Evolutionary conservation across 192 early-diverging fungal species (phyloP), one percentile per base, ranked within the genome.

Genomic region (Spizellomyces punctatus): DNA sequence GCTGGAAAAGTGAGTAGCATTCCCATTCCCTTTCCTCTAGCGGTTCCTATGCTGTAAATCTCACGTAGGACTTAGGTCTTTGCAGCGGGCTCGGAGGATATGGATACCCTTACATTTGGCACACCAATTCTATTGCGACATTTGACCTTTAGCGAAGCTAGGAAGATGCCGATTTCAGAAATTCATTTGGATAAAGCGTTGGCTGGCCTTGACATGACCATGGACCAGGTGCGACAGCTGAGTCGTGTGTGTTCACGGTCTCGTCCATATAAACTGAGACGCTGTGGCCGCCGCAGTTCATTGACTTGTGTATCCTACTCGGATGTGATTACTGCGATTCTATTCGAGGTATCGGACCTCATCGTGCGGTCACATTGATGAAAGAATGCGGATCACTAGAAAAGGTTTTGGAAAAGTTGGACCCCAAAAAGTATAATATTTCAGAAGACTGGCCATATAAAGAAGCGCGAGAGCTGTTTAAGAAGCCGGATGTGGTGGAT

Each of bases 261-360:
- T 36, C 3, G 0, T 36, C 3, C 27, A 3, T 36, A 0, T 2
- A 36, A 3, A 36, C 27, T 36, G 27, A 36, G 27, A 36, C 3
- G 1, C 27, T 36, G 0, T 36, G 27, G 27, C 0, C 50, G 9
- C 84, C 50, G 9, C 84, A 96, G 89, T 96, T 99, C 65, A 93
- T 97, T n/a, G 97, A 99, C 71, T 76, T 99, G 58, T 98, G 96
- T 78, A 97, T 99, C 67, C 73, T 99, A 56, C 82, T 99, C 21
- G 97, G 97, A 61, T 99, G 97, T 80, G 97, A 99, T 76, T 99
- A 99, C 79, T 94, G 92, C 64, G 95, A 97, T 64, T 91, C 90
- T 22, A 96, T 99, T 78, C 91, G 88, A 63, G 95, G 95, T 4
- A 90, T 99, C 67, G 97, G 97, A 1, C 95, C 95, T 22, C 86